phyloP scores from a whole-genome alignment of 2,329 filamentous ascomycete species.

The Coniochaeta prunicola region DNA sequence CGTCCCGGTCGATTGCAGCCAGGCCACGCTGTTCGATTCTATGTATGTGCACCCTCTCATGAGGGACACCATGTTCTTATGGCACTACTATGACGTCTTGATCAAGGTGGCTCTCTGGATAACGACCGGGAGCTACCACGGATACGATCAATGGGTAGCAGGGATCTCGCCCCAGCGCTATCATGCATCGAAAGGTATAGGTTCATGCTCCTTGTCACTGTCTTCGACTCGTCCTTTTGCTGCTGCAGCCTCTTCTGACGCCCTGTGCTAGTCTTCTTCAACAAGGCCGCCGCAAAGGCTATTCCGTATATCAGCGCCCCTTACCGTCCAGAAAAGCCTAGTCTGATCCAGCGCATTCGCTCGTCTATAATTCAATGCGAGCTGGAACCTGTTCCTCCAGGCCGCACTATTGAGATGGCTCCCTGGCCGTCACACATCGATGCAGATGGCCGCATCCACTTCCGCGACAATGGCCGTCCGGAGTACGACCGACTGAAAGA shows the following conservation, averaged over 20 bases:
- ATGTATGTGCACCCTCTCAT: conserved; percentile 39
- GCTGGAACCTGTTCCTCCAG: conserved; percentile 25
- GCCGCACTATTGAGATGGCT: conserved; percentile 32
- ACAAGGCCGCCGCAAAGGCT: conserved; percentile 33
- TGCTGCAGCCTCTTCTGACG: background rate
- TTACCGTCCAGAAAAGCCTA: conserved; percentile 19
- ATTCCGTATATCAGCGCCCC: conserved; percentile 33
- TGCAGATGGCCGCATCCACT: conserved; percentile 26
- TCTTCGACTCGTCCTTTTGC: background rate
- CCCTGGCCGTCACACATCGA: conserved; percentile 34
- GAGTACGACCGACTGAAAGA: conserved; percentile 18
- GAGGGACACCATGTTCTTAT: conserved; percentile 32
- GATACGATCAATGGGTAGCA: conserved; percentile 41
- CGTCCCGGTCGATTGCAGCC: conserved; percentile 38
- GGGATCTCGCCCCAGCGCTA: conserved; percentile 30
- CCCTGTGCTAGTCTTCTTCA: conserved; percentile 29
- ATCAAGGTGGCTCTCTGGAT: conserved; percentile 33
- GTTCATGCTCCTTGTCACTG: background rate
- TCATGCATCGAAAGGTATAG: conserved; percentile 17
- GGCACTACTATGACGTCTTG: conserved; percentile 38
- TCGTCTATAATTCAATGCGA: conserved; percentile 25
- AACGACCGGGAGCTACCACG: conserved; percentile 35
- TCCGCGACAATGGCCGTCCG: conserved; percentile 20
- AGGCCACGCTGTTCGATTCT: conserved; percentile 42
- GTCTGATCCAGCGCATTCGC: conserved; percentile 27